Conservation (phyloP, 2,329 filamentous ascomycete species). For the Clonostachys sp. region DNA sequence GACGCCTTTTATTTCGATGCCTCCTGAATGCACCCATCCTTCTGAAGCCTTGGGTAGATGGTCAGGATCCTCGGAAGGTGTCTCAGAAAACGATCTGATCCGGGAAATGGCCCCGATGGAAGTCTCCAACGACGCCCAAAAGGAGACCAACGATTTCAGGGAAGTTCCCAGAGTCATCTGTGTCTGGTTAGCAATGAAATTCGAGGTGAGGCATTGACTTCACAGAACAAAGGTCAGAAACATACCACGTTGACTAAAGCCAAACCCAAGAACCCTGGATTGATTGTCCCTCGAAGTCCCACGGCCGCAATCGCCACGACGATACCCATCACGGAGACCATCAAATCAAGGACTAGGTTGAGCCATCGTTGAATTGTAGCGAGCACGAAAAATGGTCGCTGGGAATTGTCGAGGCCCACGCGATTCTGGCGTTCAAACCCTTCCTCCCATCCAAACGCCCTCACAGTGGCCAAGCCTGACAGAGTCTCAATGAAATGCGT, state of each 20-base stretch:
- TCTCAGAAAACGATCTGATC: conserved; percentile 13
- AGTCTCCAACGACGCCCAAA: conserved; percentile 24
- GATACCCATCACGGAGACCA: conserved; percentile 39
- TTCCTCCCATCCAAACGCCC: conserved; percentile 41
- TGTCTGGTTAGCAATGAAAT: conserved; percentile 15
- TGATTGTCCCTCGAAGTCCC: conserved; percentile 9
- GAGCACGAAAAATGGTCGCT: conserved; percentile 43
- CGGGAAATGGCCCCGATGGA: conserved; percentile 15
- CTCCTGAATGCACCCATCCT: conserved; percentile 5
- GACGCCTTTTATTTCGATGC: conserved; percentile 15
- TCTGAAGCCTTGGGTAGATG: conserved; percentile 4
- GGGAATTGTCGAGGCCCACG: conserved; percentile 31
- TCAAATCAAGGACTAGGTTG: conserved; percentile 38
- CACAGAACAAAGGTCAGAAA: conserved; percentile 21
- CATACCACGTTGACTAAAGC: conserved; percentile 16
- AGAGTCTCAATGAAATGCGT: conserved; percentile 46
- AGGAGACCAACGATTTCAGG: conserved; percentile 12
- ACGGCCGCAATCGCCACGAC: conserved; percentile 40
- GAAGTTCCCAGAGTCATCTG: conserved; percentile 14
- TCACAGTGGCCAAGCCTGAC: conserved; percentile 39
- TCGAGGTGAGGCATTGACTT: not conserved
- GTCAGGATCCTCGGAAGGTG: conserved; percentile 9
- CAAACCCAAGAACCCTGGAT: conserved; percentile 20
- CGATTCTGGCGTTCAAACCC: conserved; percentile 25
- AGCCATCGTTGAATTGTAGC: conserved; percentile 45